Base-by-base conservation (phyloP, 441 rosid genomes). In the Arabidopsis hybrid region DNA sequence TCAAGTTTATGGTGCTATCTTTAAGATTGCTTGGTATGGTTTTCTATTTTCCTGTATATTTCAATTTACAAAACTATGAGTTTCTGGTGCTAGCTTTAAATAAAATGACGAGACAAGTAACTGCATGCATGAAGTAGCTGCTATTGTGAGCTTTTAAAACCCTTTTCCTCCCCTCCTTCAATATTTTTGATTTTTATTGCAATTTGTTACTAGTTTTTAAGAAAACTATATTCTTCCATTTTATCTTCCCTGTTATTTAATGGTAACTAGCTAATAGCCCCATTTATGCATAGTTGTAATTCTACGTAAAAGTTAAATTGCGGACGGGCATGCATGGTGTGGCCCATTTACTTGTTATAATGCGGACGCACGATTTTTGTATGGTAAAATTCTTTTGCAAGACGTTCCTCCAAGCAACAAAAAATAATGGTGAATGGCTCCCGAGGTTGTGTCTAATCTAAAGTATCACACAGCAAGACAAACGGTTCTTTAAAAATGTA, bases 101-200 rank as follows among this genome's bases (percentile, higher is more conserved):
- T 56, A 68, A 56, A 36, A 21, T 56, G 71, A 26, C 16, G 58
- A 65, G 66, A 47, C 60, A 73, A 46, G 35, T 66, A 11, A 40
- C 69, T 61, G 73, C 46, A 74, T 59, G 67, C 73, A 74, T 58
- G 60, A 40, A 50, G 40, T 52, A 45, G 61, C 40, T 64, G 80
- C 46, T 72, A 80, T 69, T 74, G 78, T 65, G 83, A 69, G 86
- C 82, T 82, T 75, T 82, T 58, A 82, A 81, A 74, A 81, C 59
- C 0, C 18, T 57, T 32, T 63, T 7, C 14, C 6, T 39, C 9
- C 31, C 52, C 17, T 50, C 32, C 18, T 31, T 42, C 21, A 26
- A 6, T 21, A 8, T 53, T 51, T 42, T 2, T 31, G 36, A 34
- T 14, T 29, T 18, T 31, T 29, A 21, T 40, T 1, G 16, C 31